Evolutionary conservation across 495 filamentous ascomycete genomes (phyloP).

Genomic region (Aspergillus bridgeri): DNA sequence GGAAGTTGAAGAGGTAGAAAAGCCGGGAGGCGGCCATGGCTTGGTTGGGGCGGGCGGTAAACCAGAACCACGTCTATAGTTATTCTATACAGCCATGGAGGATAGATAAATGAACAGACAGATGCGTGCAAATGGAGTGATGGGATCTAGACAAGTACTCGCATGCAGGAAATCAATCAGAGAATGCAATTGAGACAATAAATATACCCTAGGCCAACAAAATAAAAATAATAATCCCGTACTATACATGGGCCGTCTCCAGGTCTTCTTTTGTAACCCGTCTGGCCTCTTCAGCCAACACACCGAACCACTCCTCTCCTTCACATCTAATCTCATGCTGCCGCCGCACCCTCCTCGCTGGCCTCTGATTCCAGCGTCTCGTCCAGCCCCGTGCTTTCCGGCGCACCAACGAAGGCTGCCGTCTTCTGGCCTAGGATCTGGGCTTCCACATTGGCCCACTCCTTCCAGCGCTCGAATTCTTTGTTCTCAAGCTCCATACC

Average conservation of each 20-base stretch:
- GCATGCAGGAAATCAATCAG: not conserved
- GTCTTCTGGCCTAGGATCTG: constrained; percentile 28
- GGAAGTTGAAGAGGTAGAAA: constrained; percentile 5
- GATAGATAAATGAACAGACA: too few species aligned
- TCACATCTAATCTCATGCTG: not conserved
- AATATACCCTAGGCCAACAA: not conserved
- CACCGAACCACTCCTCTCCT: not conserved
- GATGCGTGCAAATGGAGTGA: too few species aligned
- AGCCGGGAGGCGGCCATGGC: constrained; percentile 1
- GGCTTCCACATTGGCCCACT: constrained; percentile 63
- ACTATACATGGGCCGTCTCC: constrained; percentile 4
- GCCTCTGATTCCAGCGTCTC: constrained; percentile 11
- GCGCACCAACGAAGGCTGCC: constrained; percentile 31
- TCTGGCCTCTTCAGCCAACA: not conserved
- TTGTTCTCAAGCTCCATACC: constrained; percentile 80
- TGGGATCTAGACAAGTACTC: too few species aligned
- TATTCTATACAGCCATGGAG: too few species aligned
- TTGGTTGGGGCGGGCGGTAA: too few species aligned
- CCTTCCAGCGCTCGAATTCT: constrained; percentile 75
- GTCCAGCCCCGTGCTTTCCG: constrained; percentile 24
- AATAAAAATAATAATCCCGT: constrained; percentile 18
- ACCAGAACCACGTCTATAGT: too few species aligned
- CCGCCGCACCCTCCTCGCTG: not conserved
- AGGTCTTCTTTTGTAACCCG: too few species aligned
- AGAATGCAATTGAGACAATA: constrained; percentile 1